These are phyloP conservation scores for Chlorencoelia australis DNA, from an alignment of 2,329 filamentous ascomycete species.

Conservation along the genomic window DNA sequence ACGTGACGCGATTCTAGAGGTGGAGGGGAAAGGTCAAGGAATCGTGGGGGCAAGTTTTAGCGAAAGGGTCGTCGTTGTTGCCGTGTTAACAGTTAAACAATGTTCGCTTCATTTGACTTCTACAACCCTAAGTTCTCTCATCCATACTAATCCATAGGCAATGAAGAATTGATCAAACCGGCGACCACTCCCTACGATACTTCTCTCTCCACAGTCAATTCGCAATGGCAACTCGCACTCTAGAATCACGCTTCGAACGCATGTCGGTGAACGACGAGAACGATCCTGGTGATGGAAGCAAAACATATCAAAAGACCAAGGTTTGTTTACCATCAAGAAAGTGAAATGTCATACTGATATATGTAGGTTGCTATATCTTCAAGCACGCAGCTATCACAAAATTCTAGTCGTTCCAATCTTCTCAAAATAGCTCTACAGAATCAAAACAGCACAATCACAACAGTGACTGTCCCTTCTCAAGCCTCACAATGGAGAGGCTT, in stretches of 20 bases:
- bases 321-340: slow-evolving; percentile 36
- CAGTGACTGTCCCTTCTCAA: slow-evolving; percentile 59
- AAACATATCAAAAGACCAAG: slow-evolving; percentile 63
- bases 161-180: too few species aligned
- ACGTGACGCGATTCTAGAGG: too few species aligned
- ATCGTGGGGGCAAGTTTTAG: too few species aligned
- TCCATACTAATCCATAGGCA: too few species aligned
- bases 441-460: slow-evolving; percentile 57
- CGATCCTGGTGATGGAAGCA: slow-evolving; percentile 45
- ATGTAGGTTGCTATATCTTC: slow-evolving; percentile 22
- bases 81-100: slow-evolving; percentile 4
- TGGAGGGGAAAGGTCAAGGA: not conserved
- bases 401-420: slow-evolving; percentile 63
- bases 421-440: slow-evolving; percentile 79
- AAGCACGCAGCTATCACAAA: slow-evolving; percentile 34
- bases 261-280: slow-evolving; percentile 88
- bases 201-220: not conserved
- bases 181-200: too few species aligned
- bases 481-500: slow-evolving; percentile 41
- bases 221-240: slow-evolving; percentile 60
- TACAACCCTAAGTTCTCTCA: too few species aligned
- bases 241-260: slow-evolving; percentile 84
- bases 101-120: too few species aligned
- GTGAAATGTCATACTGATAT: slow-evolving; percentile 27
- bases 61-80: not conserved